Conservation (phyloP, 2,329 filamentous ascomycete species). For the Pseudogymnoascus sp. region DNA sequence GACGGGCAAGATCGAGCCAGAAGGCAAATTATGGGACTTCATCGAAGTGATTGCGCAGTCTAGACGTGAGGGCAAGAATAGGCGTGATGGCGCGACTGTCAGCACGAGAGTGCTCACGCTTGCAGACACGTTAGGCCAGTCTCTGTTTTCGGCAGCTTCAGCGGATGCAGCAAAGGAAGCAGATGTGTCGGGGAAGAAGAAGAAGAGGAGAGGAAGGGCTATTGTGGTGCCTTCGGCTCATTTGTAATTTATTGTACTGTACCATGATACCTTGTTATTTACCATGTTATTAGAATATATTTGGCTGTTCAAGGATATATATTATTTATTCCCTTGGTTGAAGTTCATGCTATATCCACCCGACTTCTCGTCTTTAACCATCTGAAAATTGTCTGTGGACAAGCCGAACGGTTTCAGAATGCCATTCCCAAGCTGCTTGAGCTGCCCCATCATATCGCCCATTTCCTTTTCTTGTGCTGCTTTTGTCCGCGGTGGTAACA, state of each 20-base stretch:
- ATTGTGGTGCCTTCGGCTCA: constrained; percentile 42
- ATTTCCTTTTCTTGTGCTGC: constrained; percentile 80
- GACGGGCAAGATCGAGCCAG: constrained; percentile 55
- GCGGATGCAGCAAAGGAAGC: constrained; percentile 38
- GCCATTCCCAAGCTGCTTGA: constrained; percentile 86
- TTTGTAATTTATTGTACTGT: constrained; percentile 32
- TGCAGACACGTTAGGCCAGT: constrained; percentile 63
- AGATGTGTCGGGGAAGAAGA: constrained; percentile 41
- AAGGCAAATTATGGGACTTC: constrained; percentile 83
- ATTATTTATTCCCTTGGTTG: constrained; percentile 30
- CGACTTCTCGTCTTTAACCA: constrained; percentile 80
- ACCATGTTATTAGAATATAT: background rate
- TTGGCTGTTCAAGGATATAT: background rate
- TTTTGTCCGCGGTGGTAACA: constrained; percentile 62
- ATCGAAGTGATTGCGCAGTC: constrained; percentile 78
- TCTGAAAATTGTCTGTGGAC: constrained; percentile 90
- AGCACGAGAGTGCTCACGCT: constrained; percentile 71
- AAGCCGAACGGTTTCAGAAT: constrained; percentile 88
- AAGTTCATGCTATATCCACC: constrained; percentile 96
- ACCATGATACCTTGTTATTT: background rate
- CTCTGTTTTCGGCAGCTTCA: constrained; percentile 55
- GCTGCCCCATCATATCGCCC: constrained; percentile 94
- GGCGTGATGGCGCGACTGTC: constrained; percentile 86
- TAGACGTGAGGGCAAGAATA: constrained; percentile 87
- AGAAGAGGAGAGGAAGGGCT: constrained; percentile 41